Percentiles rank a stretch among this genome's conserved stretches.
Evolutionary conservation across 176 grass and related monocot species (phyloP).

Genomic region (Bolboschoenus planiculmis): DNA sequence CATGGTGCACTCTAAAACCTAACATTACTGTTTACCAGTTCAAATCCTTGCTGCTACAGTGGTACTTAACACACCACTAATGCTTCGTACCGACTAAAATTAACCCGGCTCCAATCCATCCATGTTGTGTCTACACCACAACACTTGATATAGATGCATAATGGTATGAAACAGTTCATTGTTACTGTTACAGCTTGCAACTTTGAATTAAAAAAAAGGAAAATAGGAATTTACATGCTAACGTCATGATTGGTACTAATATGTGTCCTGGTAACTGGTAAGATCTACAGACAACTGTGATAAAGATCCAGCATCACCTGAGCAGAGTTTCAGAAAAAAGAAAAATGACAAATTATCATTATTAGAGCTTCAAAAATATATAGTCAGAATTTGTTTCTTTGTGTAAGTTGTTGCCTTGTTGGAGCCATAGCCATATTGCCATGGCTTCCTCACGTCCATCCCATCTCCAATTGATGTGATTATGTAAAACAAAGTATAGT

Average conservation of each 20-base stretch:
- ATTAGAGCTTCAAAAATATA: background rate
- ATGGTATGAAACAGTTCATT: background rate
- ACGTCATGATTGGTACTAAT: background rate
- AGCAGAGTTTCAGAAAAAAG: background rate
- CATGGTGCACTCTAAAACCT: too few species aligned
- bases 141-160: background rate
- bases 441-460: conserved; percentile 8
- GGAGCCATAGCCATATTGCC: background rate
- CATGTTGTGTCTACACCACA: too few species aligned
- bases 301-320: background rate
- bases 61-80: background rate
- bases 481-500: background rate
- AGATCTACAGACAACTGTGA: background rate
- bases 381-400: background rate
- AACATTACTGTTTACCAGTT: background rate
- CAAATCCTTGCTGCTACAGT: background rate
- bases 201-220: too few species aligned
- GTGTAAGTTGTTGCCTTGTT: background rate
- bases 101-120: background rate
- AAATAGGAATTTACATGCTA: background rate
- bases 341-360: conserved; percentile 5
- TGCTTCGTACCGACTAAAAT: background rate
- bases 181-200: too few species aligned
- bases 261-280: background rate
- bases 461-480: background rate